Evolutionary conservation across 1,284 basidiomycete species (phyloP).

Genomic region (Boletus holoroseus): DNA sequence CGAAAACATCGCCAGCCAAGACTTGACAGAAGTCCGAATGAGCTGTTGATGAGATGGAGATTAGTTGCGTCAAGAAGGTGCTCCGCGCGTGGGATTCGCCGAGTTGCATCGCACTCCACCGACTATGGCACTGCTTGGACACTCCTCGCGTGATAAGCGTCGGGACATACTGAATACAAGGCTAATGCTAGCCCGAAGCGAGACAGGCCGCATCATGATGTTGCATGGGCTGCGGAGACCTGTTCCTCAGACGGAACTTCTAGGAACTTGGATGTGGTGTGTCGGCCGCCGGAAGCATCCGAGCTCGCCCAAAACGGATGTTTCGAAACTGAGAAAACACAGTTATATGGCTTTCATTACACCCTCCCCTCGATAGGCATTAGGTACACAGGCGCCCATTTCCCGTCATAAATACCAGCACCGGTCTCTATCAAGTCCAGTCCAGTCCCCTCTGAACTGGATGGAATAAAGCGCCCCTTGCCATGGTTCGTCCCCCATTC

Average conservation of each 20-base stretch:
- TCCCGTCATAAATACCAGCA: constrained; percentile 6
- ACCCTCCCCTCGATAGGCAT: background rate
- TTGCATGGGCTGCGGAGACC: no score
- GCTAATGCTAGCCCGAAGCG: no score
- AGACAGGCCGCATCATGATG: no score
- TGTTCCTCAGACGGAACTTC: no score
- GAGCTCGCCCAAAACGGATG: background rate
- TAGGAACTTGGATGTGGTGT: no score
- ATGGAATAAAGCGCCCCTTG: constrained; percentile 14
- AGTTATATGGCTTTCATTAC: background rate
- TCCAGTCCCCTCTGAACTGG: background rate
- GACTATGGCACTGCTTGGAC: no score
- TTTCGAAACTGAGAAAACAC: background rate
- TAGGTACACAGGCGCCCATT: background rate
- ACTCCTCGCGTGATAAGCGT: no score
- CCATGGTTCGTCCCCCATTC: constrained; percentile 22
- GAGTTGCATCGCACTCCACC: no score
- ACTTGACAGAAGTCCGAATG: background rate
- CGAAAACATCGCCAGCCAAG: background rate
- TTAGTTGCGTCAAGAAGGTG: background rate
- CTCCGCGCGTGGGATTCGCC: background rate
- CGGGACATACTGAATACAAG: no score
- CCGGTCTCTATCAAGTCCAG: background rate
- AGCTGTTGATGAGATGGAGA: background rate
- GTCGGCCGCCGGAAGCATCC: background rate